These are phyloP conservation scores for Ascochyta clinopodiicola DNA, from an alignment of 2,329 filamentous ascomycete genomes.

Conservation along the genomic window DNA sequence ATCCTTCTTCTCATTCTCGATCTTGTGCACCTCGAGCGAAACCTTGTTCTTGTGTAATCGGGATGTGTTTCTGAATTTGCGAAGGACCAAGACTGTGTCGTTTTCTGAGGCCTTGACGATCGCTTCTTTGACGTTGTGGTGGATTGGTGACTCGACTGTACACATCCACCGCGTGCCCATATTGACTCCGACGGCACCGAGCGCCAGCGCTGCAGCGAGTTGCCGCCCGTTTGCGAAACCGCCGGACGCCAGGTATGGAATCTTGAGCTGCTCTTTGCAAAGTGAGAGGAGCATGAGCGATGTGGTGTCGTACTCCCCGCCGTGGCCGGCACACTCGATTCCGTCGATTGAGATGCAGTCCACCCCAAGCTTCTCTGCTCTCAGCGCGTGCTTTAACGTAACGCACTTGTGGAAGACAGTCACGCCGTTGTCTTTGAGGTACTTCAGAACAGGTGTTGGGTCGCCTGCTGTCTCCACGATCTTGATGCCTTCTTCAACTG, in stretches of 20 bases:
- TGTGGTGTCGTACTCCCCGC: constrained; percentile 61
- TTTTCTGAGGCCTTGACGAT: constrained; percentile 35
- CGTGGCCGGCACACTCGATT: constrained; percentile 49
- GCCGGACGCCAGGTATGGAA: constrained; percentile 36
- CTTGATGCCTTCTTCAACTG: constrained; percentile 36
- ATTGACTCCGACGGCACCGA: constrained; percentile 35
- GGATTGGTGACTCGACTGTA: constrained; percentile 35
- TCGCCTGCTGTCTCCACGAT: constrained; percentile 39
- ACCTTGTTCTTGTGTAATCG: constrained; percentile 38
- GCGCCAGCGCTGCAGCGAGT: constrained; percentile 34
- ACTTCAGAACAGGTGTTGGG: constrained; percentile 33
- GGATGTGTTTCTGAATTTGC: constrained; percentile 37
- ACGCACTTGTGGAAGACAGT: constrained; percentile 39
- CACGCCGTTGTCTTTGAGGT: constrained; percentile 34
- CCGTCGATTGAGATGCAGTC: constrained; percentile 37
- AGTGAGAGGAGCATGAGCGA: constrained; percentile 54
- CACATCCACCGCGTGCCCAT: constrained; percentile 42
- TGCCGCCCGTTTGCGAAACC: constrained; percentile 37
- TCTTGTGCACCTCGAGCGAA: constrained; percentile 30
- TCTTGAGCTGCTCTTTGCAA: constrained; percentile 35
- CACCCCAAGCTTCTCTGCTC: constrained; percentile 34
- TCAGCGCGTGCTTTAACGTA: constrained; percentile 33
- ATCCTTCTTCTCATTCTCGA: constrained; percentile 35
- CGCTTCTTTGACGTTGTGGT: constrained; percentile 34
- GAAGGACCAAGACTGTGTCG: constrained; percentile 33